These are phyloP conservation scores for Rhizopus arrhizus DNA, from an alignment of 371 early-diverging fungal genomes.

Conservation along the genomic window DNA sequence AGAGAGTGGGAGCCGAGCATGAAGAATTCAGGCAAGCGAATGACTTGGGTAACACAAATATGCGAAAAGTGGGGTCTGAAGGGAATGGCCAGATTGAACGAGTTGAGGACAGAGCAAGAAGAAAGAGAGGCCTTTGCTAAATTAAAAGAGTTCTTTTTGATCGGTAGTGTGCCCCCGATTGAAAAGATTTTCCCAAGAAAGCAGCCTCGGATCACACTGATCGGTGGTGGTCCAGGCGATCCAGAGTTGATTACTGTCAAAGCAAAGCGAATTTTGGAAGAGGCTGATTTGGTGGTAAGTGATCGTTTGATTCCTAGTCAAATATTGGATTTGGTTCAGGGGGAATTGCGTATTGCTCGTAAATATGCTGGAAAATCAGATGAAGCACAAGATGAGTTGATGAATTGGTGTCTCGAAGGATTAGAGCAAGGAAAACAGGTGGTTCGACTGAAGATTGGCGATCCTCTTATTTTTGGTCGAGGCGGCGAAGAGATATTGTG, in stretches of 20 bases:
- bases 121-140: constrained; percentile 41
- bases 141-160: constrained; percentile 63
- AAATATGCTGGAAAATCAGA: constrained; percentile 64
- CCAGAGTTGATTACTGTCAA: constrained; percentile 75
- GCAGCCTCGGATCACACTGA: constrained; percentile 59
- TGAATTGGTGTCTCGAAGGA: constrained; percentile 70
- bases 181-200: constrained; percentile 26
- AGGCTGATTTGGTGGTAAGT: constrained; percentile 81
- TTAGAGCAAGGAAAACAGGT: constrained; percentile 69
- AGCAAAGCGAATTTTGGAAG: constrained; percentile 61
- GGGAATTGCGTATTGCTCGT: constrained; percentile 69
- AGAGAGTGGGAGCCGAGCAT: constrained; percentile 70
- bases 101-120: constrained; percentile 28
- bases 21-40: constrained; percentile 67
- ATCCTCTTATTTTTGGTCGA: constrained; percentile 90
- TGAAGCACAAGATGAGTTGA: constrained; percentile 72
- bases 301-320: constrained; percentile 77
- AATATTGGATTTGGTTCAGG: constrained; percentile 63
- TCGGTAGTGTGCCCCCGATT: constrained; percentile 34
- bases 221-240: constrained; percentile 90
- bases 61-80: constrained; percentile 63
- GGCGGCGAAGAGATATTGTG: constrained; percentile 86
- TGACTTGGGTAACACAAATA: constrained; percentile 79
- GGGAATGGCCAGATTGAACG: constrained; percentile 34
- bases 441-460: constrained; percentile 88